Conservation (phyloP, 768 basidiomycete genomes). For the Suillus brevipes region DNA sequence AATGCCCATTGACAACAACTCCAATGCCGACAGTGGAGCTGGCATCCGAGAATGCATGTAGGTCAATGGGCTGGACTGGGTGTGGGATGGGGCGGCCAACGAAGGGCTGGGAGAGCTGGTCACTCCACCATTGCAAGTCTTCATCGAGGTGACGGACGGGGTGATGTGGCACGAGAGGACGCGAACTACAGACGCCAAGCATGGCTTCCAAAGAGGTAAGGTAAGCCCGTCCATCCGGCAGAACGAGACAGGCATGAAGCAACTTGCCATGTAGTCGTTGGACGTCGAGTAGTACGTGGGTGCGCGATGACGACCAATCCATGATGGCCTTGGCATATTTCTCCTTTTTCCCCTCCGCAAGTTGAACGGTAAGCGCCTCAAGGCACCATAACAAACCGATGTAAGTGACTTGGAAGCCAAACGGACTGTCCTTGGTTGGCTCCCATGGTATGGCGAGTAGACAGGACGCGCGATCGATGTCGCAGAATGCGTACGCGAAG, state of each 20-base stretch:
- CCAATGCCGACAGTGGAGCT: conserved; percentile 37
- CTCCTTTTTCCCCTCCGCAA: too few species aligned
- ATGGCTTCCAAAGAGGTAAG: conserved; percentile 43
- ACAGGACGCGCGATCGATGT: too few species aligned
- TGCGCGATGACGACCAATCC: too few species aligned
- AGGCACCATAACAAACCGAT: too few species aligned
- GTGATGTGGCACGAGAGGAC: conserved; percentile 32
- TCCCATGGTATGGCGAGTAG: too few species aligned
- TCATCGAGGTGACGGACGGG: conserved; percentile 3
- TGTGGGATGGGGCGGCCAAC: neutral
- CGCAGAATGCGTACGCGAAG: too few species aligned
- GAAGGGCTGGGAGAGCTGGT: neutral
- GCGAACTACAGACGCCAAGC: conserved; percentile 27
- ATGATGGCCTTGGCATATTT: too few species aligned
- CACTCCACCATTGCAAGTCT: conserved; percentile 39
- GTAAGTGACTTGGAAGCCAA: too few species aligned
- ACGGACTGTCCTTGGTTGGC: too few species aligned
- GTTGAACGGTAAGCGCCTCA: too few species aligned
- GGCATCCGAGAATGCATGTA: conserved; percentile 31
- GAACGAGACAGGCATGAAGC: conserved; percentile 33
- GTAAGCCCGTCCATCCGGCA: conserved; percentile 38
- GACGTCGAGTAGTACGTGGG: conserved; percentile 35
- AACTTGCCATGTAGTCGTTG: conserved; percentile 42
- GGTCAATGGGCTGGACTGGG: conserved; percentile 29
- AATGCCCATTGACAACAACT: conserved; percentile 19